These are phyloP conservation scores for Exophiala oligosperma DNA, from an alignment of 2,329 filamentous ascomycete genomes.

Conservation along the genomic window DNA sequence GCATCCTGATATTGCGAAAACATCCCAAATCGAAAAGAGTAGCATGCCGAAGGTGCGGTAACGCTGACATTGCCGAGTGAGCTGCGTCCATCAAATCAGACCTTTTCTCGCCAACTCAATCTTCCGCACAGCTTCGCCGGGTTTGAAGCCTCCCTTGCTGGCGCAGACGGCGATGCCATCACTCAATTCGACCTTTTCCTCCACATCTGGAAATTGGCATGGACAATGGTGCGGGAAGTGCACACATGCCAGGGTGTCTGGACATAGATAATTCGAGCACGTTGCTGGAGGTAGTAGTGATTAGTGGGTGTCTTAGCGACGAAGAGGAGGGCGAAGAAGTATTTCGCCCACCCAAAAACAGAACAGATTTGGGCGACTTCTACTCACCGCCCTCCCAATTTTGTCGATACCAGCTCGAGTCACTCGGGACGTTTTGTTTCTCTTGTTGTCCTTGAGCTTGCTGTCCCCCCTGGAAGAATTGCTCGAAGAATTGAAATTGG, in stretches of 20 bases:
- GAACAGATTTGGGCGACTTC: background rate
- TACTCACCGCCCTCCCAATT: constrained; percentile 55
- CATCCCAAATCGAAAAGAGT: background rate
- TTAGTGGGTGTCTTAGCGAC: constrained; percentile 1
- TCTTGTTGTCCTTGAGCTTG: constrained; percentile 60
- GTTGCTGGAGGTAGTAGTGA: constrained; percentile 57
- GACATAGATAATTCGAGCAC: constrained; percentile 92
- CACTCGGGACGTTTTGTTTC: constrained; percentile 79
- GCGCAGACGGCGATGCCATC: constrained; percentile 51
- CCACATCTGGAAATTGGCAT: constrained; percentile 73
- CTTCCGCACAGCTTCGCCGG: constrained; percentile 48
- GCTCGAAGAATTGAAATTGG: constrained; percentile 97
- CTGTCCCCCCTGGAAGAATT: constrained; percentile 73
- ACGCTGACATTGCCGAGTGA: too few species aligned
- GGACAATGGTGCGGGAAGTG: constrained; percentile 97
- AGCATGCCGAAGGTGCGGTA: background rate
- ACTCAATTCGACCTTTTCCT: constrained; percentile 71
- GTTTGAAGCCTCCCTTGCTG: constrained; percentile 49
- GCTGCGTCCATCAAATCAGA: constrained; percentile 37
- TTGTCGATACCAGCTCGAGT: constrained; percentile 75
- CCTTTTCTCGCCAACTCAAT: constrained; percentile 53
- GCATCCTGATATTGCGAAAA: too few species aligned
- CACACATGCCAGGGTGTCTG: constrained; percentile 90
- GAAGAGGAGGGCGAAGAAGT: too few species aligned
- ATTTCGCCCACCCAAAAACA: background rate